Base-by-base conservation (phyloP, 495 filamentous ascomycete genomes). In the Trichoderma reesei region DNA sequence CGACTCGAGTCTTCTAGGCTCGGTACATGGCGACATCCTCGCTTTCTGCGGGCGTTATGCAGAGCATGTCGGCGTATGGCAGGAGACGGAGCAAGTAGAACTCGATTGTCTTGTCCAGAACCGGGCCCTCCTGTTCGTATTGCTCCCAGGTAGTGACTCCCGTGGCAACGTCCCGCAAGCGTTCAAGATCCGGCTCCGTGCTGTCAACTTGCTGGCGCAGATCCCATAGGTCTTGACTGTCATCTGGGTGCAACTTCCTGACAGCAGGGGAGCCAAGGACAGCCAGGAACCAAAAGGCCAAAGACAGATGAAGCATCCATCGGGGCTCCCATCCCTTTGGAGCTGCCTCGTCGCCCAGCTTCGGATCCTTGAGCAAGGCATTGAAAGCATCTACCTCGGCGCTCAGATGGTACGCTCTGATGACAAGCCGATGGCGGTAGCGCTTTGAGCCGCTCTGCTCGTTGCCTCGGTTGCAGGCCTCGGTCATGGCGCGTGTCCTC, bases 231-330 rank as follows among this genome's bases (percentile, higher is more conserved):
- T 18, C 8, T 14, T 65, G 3, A 38, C 11, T 6, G 46, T 67
- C 61, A 36, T 66, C 66, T 31, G 31, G 16, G 18, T 62, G 14
- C 14, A 67, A 64, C 6, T 54, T 10, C 14, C 7, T 41, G 62
- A 62, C 60, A n/a, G 39, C 20, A 11, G 5, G 46, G 0, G 20
- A 48, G 11, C 38, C 41, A 5, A 68, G 26, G 6, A 66, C n/a
- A 2, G 41, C 63, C 26, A 68, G 39, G 7, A 68, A 26, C 67
- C 62, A 68, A 36, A 64, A 64, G 3, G 59, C 56, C 7, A 62
- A 20, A 33, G 31, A 41, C 1, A 46, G 46, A 1, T 31, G 1
- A 8, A 46, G 56, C 2, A 2, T 59, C 39, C 56, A 65, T n/a
- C 48, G 41, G 8, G 13, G 3, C 14, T n/a, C 8, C 20, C 39